phyloP scores from a whole-genome alignment of 139 green algal species.

The Volvox reticuliferus region DNA sequence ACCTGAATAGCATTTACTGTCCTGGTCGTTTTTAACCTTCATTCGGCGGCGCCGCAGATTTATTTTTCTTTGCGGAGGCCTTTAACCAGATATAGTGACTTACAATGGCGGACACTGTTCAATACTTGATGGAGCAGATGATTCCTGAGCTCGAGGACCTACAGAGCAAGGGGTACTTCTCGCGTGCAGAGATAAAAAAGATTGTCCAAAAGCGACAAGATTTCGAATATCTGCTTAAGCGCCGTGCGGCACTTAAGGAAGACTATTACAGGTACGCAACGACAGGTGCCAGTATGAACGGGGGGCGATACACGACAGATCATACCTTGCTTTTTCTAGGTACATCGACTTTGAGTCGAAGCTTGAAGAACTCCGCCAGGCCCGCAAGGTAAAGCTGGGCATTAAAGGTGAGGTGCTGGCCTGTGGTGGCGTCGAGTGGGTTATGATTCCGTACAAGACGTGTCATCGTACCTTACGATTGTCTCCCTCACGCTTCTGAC shows the following conservation, averaged over 20 bases:
- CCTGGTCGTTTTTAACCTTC: no score
- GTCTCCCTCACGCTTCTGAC: no score
- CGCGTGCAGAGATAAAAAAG: conserved; percentile 78
- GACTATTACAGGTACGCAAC: conserved; percentile 81
- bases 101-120: conserved; percentile 85
- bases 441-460: background rate
- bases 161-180: conserved; percentile 91
- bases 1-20: no score
- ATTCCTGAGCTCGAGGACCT: conserved; percentile 96
- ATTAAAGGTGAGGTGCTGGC: conserved; percentile 12
- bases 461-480: no score
- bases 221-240: conserved; percentile 93
- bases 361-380: conserved; percentile 83
- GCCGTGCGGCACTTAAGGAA: conserved; percentile 74
- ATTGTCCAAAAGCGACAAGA: conserved; percentile 85
- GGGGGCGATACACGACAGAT: background rate
- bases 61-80: background rate
- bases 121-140: conserved; percentile 95
- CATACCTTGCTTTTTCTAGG: conserved; percentile 50
- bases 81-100: background rate
- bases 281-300: no score
- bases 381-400: conserved; percentile 45
- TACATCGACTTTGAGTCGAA: conserved; percentile 87
- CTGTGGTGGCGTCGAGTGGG: background rate
- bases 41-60: background rate